Evolutionary conservation across 2,329 filamentous ascomycete genomes (phyloP).

Genomic region (Aspergillus sp.): DNA sequence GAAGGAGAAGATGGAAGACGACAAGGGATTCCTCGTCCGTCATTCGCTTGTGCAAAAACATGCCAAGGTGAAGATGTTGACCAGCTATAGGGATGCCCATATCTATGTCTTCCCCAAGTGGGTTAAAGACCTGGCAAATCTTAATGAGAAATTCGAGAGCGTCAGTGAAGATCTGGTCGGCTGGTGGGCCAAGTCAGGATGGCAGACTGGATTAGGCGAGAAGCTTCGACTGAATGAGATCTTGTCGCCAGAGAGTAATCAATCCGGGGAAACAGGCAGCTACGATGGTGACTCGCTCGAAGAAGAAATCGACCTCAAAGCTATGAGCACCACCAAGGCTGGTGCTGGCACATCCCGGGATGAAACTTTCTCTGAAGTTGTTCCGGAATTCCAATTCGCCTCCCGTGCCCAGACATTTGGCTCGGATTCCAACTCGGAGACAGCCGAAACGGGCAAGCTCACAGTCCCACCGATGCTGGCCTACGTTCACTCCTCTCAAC

Average conservation of each 20-base stretch:
- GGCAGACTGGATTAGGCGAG: conserved; percentile 75
- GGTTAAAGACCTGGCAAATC: conserved; percentile 77
- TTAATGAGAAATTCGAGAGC: conserved; percentile 78
- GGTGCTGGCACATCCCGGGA: conserved; percentile 13
- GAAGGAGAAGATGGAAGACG: conserved; percentile 74
- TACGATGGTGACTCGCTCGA: conserved; percentile 41
- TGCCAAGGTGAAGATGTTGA: conserved; percentile 72
- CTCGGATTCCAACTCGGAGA: conserved; percentile 1
- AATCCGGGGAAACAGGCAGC: conserved; percentile 35
- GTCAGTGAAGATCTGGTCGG: conserved; percentile 88
- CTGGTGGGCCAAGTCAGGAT: conserved; percentile 92
- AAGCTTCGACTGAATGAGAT: conserved; percentile 71
- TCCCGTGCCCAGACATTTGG: conserved; percentile 23
- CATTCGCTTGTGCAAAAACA: conserved; percentile 72
- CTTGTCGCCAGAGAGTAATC: conserved; percentile 46
- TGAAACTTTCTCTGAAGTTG: conserved; percentile 2
- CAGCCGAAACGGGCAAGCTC: conserved; percentile 27
- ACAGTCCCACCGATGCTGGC: conserved; percentile 70
- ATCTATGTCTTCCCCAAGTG: conserved; percentile 92
- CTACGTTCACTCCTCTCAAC: conserved; percentile 62
- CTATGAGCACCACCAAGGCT: conserved; percentile 51
- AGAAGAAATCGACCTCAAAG: conserved; percentile 51
- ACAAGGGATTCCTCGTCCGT: conserved; percentile 63
- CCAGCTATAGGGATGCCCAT: conserved; percentile 82
- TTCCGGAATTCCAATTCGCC: conserved; percentile 17